Conservation (phyloP, 192 early-diverging fungal genomes). For the Podila minutissima region DNA sequence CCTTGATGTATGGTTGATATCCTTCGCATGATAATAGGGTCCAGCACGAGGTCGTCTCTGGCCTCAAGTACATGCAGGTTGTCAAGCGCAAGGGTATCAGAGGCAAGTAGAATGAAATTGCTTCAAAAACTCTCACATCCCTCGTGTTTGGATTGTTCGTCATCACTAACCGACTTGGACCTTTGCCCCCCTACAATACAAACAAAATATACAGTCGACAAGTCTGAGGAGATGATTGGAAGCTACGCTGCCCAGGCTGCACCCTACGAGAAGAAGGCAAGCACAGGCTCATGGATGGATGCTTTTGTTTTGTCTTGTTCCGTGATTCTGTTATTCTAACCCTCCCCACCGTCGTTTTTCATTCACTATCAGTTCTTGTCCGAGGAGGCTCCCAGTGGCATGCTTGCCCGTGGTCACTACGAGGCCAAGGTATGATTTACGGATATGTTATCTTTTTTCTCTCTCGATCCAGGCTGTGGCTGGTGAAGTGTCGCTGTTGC, state of each 20-base stretch:
- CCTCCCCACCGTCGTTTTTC: background rate
- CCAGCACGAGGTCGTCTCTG: slow-evolving; percentile 94
- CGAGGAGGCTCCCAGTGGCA: slow-evolving; percentile 92
- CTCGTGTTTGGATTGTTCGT: background rate
- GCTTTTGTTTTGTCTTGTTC: background rate
- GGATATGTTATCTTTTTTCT: background rate
- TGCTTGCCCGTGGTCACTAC: slow-evolving; percentile 94
- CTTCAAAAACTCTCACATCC: too few species aligned
- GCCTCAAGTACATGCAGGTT: slow-evolving; percentile 94
- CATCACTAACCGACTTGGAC: background rate
- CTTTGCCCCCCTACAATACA: background rate
- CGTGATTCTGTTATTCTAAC: background rate
- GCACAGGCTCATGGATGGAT: background rate
- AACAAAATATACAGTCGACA: slow-evolving; percentile 71
- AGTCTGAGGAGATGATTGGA: slow-evolving; percentile 96
- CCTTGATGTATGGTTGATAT: background rate
- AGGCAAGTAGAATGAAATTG: slow-evolving; percentile 15
- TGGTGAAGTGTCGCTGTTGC: too few species aligned
- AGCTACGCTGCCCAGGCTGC: slow-evolving; percentile 87
- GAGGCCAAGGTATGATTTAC: slow-evolving; percentile 67
- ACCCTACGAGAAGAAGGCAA: slow-evolving; percentile 84
- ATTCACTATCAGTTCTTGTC: slow-evolving; percentile 67
- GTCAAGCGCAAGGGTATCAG: slow-evolving; percentile 82
- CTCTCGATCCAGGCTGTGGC: background rate
- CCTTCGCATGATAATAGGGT: slow-evolving; percentile 52